Evolutionary conservation across 139 green algal species (phyloP), one percentile per base, ranked within the genome.

Genomic region (Chlorella sorokiniana): DNA sequence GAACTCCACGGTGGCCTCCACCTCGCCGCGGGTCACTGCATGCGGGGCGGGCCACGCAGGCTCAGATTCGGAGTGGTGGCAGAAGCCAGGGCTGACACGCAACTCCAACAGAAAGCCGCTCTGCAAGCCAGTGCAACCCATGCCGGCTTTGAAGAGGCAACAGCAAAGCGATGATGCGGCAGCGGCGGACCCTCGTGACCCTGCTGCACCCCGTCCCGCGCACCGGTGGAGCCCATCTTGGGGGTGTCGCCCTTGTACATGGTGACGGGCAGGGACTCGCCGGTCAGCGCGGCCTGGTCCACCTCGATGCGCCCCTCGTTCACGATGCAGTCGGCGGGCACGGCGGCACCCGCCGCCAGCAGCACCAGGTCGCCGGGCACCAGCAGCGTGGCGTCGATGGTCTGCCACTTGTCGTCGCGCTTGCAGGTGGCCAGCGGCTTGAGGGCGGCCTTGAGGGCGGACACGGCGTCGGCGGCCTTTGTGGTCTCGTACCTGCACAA

Each of bases 251-350:
- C 93, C 40, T 78, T 65, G 59, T 86, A 86, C 88, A 94, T 92
- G 48, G 92, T 93, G 31, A 96, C 94, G 11, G 94, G 92, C 71
- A 97, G 89, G 0, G 94, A 97, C 91, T 97, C 94, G 31, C 94
- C 94, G 0, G 92, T 97, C 10, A 98, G 86, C 4, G 94, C 93
- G 10, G 92, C 88, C 91, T 97, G 92, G 81, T 97, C 94, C 8
- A 96, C 86, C 54, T 92, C 85, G 59, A 96, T 84, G n/a, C 76
- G 82, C 35, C 88, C 88, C 51, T 92, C 82, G 85, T 94, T 93
- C 33, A 93, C 68, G 35, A 90, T 63, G 82, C 89, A 93, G 84
- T 96, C 92, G 7, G 93, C 93, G 16, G 94, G 94, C 11, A 97
- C 88, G 16, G 84, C 87, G n/a, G 86, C 88, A 31, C 94, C 94